Conservation (phyloP, 441 rosid species). For the Biscutella laevigata region DNA sequence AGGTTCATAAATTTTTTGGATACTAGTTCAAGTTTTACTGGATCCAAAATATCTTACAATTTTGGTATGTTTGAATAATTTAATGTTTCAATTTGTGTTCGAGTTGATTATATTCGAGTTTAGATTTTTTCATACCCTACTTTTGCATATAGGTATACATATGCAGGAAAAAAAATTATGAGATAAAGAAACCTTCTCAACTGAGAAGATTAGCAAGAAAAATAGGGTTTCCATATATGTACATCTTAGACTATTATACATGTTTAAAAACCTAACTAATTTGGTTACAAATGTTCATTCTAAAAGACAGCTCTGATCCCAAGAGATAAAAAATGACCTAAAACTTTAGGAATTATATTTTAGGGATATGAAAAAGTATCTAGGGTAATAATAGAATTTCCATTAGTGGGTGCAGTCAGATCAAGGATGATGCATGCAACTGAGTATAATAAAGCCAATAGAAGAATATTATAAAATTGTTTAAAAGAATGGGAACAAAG, state of each 20-base stretch:
- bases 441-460: constrained; percentile 12
- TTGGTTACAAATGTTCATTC: neutral
- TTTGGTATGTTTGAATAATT: no score
- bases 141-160: no score
- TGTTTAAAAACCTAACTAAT: neutral
- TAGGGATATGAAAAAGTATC: neutral
- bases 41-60: no score
- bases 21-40: no score
- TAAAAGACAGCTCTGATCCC: neutral
- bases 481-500: constrained; percentile 15
- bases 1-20: no score
- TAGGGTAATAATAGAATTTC: constrained; percentile 10
- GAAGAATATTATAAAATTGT: constrained; percentile 15
- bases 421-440: constrained; percentile 7
- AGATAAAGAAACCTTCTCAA: no score
- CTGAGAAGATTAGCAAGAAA: no score
- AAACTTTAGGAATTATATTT: neutral
- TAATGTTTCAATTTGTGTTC: no score
- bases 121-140: no score
- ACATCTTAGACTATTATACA: neutral
- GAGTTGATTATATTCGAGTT: no score
- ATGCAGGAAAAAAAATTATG: no score
- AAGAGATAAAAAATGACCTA: neutral
- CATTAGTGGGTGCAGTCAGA: neutral
- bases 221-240: neutral